Evolutionary conservation across 352 stramenopile genomes (phyloP).

Genomic region (Globisporangium spinosum): DNA sequence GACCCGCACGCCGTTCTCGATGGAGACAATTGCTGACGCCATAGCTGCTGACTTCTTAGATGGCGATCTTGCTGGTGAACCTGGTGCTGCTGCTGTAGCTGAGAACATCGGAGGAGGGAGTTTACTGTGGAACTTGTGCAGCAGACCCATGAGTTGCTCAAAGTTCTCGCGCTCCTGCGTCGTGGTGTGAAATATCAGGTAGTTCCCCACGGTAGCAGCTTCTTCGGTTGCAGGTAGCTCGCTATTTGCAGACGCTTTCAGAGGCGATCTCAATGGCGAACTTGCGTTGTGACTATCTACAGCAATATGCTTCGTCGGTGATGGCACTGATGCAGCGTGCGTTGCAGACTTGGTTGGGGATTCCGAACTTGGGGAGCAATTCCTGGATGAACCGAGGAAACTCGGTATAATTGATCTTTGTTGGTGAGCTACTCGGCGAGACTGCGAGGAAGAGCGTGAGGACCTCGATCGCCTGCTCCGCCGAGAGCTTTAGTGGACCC

Average conservation of each 20-base stretch:
- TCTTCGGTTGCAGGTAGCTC: not conserved
- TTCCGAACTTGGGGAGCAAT: not conserved
- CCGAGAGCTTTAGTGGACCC: constrained; percentile 26
- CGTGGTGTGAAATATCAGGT: constrained; percentile 46
- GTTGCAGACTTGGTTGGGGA: not conserved
- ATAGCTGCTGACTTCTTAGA: not conserved
- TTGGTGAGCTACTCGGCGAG: constrained; percentile 22
- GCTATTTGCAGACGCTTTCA: not conserved
- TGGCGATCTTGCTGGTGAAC: not conserved
- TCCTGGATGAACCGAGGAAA: constrained; percentile 30
- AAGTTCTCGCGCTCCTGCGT: constrained; percentile 43
- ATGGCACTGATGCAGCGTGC: not conserved
- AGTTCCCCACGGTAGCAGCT: constrained; percentile 36
- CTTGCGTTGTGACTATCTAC: not conserved
- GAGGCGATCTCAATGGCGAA: constrained; percentile 2
- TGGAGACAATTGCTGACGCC: constrained; percentile 13
- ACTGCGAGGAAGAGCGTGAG: constrained; percentile 35
- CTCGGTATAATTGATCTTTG: constrained; percentile 31
- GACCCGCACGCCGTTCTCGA: constrained; percentile 39
- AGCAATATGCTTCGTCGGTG: not conserved
- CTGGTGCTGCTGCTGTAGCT: not conserved
- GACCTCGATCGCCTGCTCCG: constrained; percentile 32
- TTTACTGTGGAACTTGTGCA: constrained; percentile 38
- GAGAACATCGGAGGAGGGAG: not conserved
- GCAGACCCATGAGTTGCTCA: constrained; percentile 50